A percentile compares a stretch with the other conserved stretches of the same genome.
Conservation (phyloP, 2,329 filamentous ascomycete genomes). For the Teratosphaeria destructans region DNA sequence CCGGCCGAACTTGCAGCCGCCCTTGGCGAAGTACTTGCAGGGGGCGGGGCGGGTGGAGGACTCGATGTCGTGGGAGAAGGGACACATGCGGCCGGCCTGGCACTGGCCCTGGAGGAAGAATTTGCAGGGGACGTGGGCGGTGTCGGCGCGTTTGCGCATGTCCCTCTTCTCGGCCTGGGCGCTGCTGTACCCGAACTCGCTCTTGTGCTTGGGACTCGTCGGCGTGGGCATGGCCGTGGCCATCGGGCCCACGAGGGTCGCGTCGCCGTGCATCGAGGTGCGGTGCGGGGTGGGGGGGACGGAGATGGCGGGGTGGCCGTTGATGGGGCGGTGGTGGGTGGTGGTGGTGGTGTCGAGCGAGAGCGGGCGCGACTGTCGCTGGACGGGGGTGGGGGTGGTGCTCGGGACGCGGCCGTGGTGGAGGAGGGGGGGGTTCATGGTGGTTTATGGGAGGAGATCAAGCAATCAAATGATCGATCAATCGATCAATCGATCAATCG, state of each 20-base stretch:
- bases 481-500: no score
- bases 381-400: no score
- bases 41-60: constrained; percentile 71
- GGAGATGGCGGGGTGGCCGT: constrained; percentile 10
- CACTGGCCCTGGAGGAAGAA: constrained; percentile 96
- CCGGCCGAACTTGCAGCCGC: constrained; percentile 96
- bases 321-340: neutral
- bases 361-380: neutral
- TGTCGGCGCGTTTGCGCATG: constrained; percentile 50
- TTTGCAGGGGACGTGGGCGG: constrained; percentile 96
- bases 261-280: constrained; percentile 10
- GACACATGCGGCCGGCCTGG: constrained; percentile 90
- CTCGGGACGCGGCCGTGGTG: neutral
- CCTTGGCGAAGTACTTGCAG: constrained; percentile 99
- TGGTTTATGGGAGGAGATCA: neutral
- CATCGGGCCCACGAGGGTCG: constrained; percentile 8
- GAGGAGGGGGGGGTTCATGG: neutral
- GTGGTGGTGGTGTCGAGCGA: constrained; percentile 3
- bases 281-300: constrained; percentile 15
- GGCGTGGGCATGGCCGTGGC: constrained; percentile 20
- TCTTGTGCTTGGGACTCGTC: constrained; percentile 41
- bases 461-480: no score
- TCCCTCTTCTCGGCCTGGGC: neutral
- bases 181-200: constrained; percentile 17
- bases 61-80: constrained; percentile 89